Evolutionary conservation across 1,284 basidiomycete genomes (phyloP), one percentile per base, ranked within the genome.

Genomic region (Cutaneotrichosporon sp.): DNA sequence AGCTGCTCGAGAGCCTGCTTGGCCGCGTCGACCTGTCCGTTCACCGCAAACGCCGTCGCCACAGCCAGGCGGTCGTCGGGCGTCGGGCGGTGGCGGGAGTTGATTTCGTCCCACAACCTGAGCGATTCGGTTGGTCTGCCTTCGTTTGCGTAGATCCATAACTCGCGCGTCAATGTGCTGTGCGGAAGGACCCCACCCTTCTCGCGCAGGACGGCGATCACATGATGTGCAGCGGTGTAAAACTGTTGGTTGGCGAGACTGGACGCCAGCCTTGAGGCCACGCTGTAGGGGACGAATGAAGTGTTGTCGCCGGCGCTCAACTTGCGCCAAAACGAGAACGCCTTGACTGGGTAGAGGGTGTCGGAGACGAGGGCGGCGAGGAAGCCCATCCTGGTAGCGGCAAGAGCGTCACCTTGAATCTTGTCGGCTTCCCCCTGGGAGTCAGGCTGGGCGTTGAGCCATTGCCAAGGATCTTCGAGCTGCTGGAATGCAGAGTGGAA

Each of bases 261-360:
- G 11, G 22, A 25, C 0, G 59, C 65, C 1, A 67, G 60, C 20
- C 29, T 22, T 6, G 62, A 62, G n/a, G 58, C 54, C 0, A 58
- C 29, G 20, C 24, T 24, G 0, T 50, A 38, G 3, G 65, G 62
- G 1, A 65, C 25, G 16, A 54, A 56, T 1, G 53, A 56, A 29
- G 58, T 59, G 56, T 60, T 58, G 53, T 60, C 60, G 27, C 25
- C 56, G 27, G 62, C 55, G 1, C 53, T 18, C n/a, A 62, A n/a
- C 29, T 46, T 46, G 9, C 55, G 25, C 65, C 60, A 62, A 1
- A 58, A 18, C 3, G 29, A 5, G 25, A 64, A 64, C 5, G 38
- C 38, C 38, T 42, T 42, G 16, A 18, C 38, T 18, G 38, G 8
- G 38, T 42, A 3, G 16, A 42, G 13, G 1, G 33, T 16, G 45